Evolutionary conservation across 2,329 filamentous ascomycete genomes (phyloP), one percentile per base, ranked within the genome.

Genomic region (Penicillium sp.): DNA sequence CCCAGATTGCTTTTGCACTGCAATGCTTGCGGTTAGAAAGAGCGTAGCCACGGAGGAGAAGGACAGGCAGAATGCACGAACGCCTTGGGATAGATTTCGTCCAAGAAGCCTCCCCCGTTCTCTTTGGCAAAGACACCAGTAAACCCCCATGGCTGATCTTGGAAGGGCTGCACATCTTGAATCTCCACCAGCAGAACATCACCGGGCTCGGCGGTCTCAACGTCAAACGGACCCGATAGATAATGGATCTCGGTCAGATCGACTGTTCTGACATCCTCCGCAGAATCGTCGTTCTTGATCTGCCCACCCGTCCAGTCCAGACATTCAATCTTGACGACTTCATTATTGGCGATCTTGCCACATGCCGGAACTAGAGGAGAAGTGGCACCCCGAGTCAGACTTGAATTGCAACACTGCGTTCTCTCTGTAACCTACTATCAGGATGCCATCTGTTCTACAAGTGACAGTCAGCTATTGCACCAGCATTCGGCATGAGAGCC

Each of bases 301-400:
- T 95, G 90, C 2, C 90, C 90, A 24, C 72, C 73, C 0, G 72
- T 75, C 83, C 88, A 94, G 71, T 94, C 88, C 6, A 93, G 75
- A 62, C 90, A 95, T 75, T 95, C 88, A 56, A 95, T 95, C 70
- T 94, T 95, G 56, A 95, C 90, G 0, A 87, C 87, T 71, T 95
- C 90, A 28, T 84, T 85, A 62, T 90, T 83, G 59, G 86, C 83
- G 61, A 96, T 89, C 1, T 78, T 82, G 29, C 77, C 86, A 43
- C 77, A 78, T 47, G 79, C 81, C 0, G 90, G 90, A 44, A 95
- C 88, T 93, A 51, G 34, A 36, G 11, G n/a, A 9, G 27, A 4
- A 13, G 4, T 35, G 18, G 28, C 5, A 29, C 26, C 5, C 36
- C 27, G 35, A 25, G 6, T 18, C 24, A 42, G 5, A 11, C 2